Percentiles rank a stretch among this genome's conserved stretches.
Conservation (phyloP, 2,329 filamentous ascomycete genomes). For the Lasiodiplodia citricola region DNA sequence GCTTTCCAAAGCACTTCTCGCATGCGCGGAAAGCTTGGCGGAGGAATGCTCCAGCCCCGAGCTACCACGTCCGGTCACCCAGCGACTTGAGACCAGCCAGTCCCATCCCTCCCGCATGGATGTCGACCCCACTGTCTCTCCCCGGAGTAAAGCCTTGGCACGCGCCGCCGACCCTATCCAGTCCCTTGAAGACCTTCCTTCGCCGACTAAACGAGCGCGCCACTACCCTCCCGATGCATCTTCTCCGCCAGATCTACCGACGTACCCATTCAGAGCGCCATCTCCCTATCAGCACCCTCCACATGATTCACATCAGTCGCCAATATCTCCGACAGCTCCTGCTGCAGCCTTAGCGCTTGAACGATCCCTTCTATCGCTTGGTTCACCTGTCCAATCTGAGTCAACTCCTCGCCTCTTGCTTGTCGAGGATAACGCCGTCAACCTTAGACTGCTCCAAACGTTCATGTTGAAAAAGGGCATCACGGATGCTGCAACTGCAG, state of each 20-base stretch:
- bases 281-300: conserved; percentile 10
- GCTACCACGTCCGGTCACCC: neutral
- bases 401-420: conserved; percentile 39
- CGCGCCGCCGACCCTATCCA: conserved; percentile 2
- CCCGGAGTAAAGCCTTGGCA: conserved; percentile 12
- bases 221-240: conserved; percentile 4
- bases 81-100: neutral
- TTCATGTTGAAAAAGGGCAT: conserved; percentile 44
- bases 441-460: conserved; percentile 43
- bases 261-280: conserved; percentile 9
- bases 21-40: conserved; percentile 5
- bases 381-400: conserved; percentile 29
- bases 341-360: conserved; percentile 9
- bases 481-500: conserved; percentile 39
- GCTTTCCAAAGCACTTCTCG: conserved; percentile 40
- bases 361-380: neutral
- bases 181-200: conserved; percentile 18
- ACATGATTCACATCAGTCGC: conserved; percentile 17
- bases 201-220: conserved; percentile 18
- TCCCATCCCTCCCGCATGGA: conserved; percentile 5
- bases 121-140: conserved; percentile 14
- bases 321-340: conserved; percentile 16
- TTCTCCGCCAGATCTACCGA: neutral
- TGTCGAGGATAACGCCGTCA: conserved; percentile 49
- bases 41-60: neutral